These are phyloP conservation scores for Geotrichum fermentans DNA, from an alignment of 1,139 yeast species.

Conservation along the genomic window DNA sequence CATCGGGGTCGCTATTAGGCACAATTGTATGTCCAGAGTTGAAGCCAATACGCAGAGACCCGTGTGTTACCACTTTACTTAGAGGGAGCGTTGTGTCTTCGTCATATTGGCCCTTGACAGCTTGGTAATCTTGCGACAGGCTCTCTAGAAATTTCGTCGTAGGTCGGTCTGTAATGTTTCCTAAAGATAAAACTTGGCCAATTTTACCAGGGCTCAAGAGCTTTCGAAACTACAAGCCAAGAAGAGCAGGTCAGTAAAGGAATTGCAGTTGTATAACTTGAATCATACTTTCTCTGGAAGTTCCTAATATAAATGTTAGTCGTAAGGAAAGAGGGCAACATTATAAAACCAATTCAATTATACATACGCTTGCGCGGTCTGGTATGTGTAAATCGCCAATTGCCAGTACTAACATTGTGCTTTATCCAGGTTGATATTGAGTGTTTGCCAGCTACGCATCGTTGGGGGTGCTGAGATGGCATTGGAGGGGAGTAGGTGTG, in stretches of 20 bases:
- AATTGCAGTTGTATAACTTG: not conserved
- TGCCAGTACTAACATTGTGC: constrained; percentile 72
- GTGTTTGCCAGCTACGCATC: not conserved
- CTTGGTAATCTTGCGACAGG: constrained; percentile 65
- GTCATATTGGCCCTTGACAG: constrained; percentile 79
- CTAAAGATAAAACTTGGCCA: constrained; percentile 76
- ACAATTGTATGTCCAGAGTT: constrained; percentile 80
- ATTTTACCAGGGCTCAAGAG: constrained; percentile 78
- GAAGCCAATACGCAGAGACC: constrained; percentile 72
- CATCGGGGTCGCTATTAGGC: constrained; percentile 83
- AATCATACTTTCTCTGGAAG: constrained; percentile 39
- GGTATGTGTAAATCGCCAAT: constrained; percentile 90
- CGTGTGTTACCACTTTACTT: constrained; percentile 61
- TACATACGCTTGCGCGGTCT: constrained; percentile 60
- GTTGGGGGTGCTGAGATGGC: not conserved
- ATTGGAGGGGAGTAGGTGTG: not conserved
- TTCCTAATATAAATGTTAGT: constrained; percentile 33
- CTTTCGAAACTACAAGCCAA: constrained; percentile 54
- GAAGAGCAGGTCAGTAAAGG: constrained; percentile 5
- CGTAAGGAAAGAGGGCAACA: constrained; percentile 15
- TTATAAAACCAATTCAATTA: not conserved
- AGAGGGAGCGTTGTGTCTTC: constrained; percentile 47
- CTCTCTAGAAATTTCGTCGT: constrained; percentile 61
- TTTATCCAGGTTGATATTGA: not conserved
- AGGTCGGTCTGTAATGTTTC: constrained; percentile 68